phyloP scores from a whole-genome alignment of 2,329 filamentous ascomycete genomes.

The Rhynchosporium graminicola region DNA sequence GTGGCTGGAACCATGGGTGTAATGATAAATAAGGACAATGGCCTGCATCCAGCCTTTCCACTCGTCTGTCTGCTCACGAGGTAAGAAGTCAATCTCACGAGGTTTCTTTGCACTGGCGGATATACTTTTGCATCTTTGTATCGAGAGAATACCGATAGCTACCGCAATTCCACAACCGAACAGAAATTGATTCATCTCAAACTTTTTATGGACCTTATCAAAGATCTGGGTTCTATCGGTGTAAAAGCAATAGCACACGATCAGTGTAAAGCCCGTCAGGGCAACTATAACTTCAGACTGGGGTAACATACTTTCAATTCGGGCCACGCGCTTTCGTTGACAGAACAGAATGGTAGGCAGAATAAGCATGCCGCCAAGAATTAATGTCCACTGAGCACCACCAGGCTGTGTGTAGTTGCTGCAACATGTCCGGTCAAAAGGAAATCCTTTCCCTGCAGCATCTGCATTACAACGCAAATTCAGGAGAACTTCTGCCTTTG shows the following conservation, averaged over 20 bases:
- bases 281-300: conserved; percentile 28
- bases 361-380: conserved; percentile 40
- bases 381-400: conserved; percentile 42
- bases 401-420: conserved; percentile 45
- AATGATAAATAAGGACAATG: conserved; percentile 57
- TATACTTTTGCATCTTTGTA: conserved; percentile 29
- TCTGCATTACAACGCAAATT: conserved; percentile 53
- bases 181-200: conserved; percentile 42
- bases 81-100: conserved; percentile 46
- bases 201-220: conserved; percentile 53
- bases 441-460: conserved; percentile 43
- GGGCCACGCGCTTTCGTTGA: conserved; percentile 22
- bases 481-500: conserved; percentile 54
- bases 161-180: conserved; percentile 34
- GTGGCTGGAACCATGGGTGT: conserved; percentile 52
- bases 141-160: conserved; percentile 39
- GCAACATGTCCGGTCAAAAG: conserved; percentile 55
- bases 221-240: conserved; percentile 57
- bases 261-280: conserved; percentile 30
- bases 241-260: conserved; percentile 49
- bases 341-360: conserved; percentile 35
- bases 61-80: conserved; percentile 60
- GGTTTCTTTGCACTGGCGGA: conserved; percentile 11
- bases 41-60: conserved; percentile 69
- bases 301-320: conserved; percentile 29